Evolutionary conservation across 805 yeast species (phyloP).

Genomic region (Saturnispora hagleri): DNA sequence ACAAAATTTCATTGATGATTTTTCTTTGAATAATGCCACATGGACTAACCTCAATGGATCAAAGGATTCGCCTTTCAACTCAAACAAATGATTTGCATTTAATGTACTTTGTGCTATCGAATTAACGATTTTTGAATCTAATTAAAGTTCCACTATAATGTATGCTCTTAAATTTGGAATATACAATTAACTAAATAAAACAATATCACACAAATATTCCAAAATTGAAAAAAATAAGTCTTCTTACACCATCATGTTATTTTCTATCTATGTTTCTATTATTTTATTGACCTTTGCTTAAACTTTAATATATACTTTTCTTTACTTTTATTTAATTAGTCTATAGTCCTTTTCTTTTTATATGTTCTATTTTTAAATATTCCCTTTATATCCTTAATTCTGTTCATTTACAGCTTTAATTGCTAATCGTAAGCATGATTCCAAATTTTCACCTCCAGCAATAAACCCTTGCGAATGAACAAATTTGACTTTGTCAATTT

Average conservation of each 20-base stretch:
- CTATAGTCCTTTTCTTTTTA: background rate
- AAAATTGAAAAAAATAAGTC: background rate
- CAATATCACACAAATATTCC: background rate
- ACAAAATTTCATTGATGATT: conserved; percentile 3
- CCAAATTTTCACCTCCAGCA: conserved; percentile 79
- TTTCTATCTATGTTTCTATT: background rate
- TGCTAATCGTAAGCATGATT: conserved; percentile 31
- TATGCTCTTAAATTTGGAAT: background rate
- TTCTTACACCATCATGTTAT: background rate
- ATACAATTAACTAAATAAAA: background rate
- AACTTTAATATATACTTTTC: background rate
- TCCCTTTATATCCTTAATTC: conserved; percentile 2
- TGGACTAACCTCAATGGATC: conserved; percentile 4
- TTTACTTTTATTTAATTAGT: conserved; percentile 1
- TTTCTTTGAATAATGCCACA: conserved; percentile 4
- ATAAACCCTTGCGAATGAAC: conserved; percentile 95
- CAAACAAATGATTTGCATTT: background rate
- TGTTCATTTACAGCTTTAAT: conserved; percentile 6
- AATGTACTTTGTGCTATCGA: background rate
- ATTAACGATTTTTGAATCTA: background rate
- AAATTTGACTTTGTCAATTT: conserved; percentile 76
- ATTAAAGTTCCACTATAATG: background rate
- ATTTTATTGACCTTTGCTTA: background rate
- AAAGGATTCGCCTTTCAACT: background rate
- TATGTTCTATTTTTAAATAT: background rate